Percentiles rank a stretch among this genome's conserved stretches.
These are phyloP conservation scores for Globisporangium carolinianum DNA, from an alignment of 352 stramenopile species.

Conservation along the genomic window DNA sequence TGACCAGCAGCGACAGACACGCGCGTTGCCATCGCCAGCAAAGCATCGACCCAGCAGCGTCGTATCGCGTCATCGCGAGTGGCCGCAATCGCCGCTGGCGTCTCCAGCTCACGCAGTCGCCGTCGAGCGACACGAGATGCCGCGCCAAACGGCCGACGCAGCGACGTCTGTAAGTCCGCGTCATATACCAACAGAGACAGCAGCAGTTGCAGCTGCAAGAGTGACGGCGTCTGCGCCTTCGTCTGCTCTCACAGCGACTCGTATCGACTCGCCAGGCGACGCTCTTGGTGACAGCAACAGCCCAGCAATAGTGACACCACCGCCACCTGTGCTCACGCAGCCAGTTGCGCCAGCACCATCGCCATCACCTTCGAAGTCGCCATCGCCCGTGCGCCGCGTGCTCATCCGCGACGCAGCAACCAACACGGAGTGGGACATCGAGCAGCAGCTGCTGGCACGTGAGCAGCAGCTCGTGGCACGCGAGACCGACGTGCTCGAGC, in stretches of 20 bases:
- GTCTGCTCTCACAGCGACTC: no score
- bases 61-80: no score
- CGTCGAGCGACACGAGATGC: background rate
- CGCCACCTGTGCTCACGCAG: no score
- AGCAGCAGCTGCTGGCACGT: slow-evolving; percentile 37
- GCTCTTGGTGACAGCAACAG: no score
- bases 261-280: no score
- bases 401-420: slow-evolving; percentile 27
- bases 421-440: slow-evolving; percentile 52
- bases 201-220: background rate
- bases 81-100: no score
- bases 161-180: background rate
- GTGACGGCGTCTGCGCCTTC: no score
- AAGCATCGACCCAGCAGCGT: no score
- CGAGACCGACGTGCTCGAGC: slow-evolving; percentile 26
- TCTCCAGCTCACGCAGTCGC: no score
- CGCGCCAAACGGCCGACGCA: background rate
- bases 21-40: background rate
- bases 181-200: background rate
- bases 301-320: background rate
- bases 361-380: no score
- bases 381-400: background rate
- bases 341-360: no score
- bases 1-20: background rate
- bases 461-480: slow-evolving; percentile 25